Base-by-base conservation (phyloP, 768 basidiomycete species). In the Paxillus rubicundulus region DNA sequence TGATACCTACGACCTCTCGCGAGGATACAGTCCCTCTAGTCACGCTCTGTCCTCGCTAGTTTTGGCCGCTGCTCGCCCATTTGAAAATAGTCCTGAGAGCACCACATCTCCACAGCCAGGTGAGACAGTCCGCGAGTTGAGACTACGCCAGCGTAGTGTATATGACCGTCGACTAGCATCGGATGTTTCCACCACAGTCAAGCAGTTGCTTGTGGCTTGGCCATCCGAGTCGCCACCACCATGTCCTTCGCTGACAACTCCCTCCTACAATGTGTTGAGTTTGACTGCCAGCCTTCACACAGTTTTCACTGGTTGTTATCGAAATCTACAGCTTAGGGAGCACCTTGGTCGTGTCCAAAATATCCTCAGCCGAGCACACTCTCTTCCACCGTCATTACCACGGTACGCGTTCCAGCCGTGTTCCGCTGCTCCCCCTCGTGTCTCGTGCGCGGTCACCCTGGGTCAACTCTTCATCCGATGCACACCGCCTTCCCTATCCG, bases 211-310 rank as follows among this genome's bases (percentile, higher is more conserved):
- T 4, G 2, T 24, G 3, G 41, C 49, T 38, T 66, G 66, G 65
- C 65, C 65, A 17, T 57, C 51, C 24, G 52, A 60, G 40, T 55
- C 40, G 10, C 49, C 61, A 4, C 59, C 59, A 3, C 57, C 59
- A 12, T n/a, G 0, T 1, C 28, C 30, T 17, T 48, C 46, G 8
- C 55, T 58, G 20, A 17, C 42, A 9, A 4, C 16, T 5, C 3
- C 2, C 7, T 40, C 16, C 9, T 61, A 64, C n/a, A 4, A 62
- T 20, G 27, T 58, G 14, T 2, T 17, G 5, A 2, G 18, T 0
- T 24, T 66, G 10, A 36, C 33, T 4, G 38, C 51, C 30, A 24
- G 44, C 0, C n/a, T 52, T 18, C 9, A 18, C 9, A 10, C 1
- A 0, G 9, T 55, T 34, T 66, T 67, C n/a, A 20, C 34, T 12